These are phyloP conservation scores for Fistulinella cinereoalba DNA, from an alignment of 1,284 basidiomycete genomes.

Conservation along the genomic window DNA sequence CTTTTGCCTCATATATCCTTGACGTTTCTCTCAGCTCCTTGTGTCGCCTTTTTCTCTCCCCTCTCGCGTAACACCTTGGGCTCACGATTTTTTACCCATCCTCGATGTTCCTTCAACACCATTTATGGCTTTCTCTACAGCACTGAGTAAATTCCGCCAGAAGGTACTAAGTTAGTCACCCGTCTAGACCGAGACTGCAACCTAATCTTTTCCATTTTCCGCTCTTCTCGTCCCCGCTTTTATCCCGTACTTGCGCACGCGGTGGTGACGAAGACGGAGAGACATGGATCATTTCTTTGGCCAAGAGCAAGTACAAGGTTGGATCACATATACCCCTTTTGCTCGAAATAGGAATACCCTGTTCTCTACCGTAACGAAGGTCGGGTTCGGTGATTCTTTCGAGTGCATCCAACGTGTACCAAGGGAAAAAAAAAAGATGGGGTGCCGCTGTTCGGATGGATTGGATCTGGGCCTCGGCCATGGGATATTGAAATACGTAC, in stretches of 20 bases:
- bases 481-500: no score
- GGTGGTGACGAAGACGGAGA: conserved; percentile 14
- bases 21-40: conserved; percentile 25
- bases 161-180: conserved; percentile 17
- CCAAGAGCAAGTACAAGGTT: conserved; percentile 18
- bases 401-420: background rate
- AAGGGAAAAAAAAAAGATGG: no score
- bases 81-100: conserved; percentile 28
- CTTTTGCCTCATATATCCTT: conserved; percentile 40
- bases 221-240: conserved; percentile 4
- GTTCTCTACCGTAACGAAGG: conserved; percentile 7
- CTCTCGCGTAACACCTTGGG: conserved; percentile 24
- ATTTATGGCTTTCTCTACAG: conserved; percentile 17
- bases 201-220: conserved; percentile 17
- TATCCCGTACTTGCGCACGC: conserved; percentile 7
- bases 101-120: conserved; percentile 21
- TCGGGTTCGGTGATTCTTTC: background rate
- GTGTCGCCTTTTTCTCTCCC: conserved; percentile 14
- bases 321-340: conserved; percentile 16
- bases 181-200: conserved; percentile 27
- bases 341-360: conserved; percentile 21
- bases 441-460: no score
- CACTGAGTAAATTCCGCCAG: conserved; percentile 29
- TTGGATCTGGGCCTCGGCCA: no score
- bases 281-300: conserved; percentile 16